Evolutionary conservation across 2,329 filamentous ascomycete species (phyloP), one percentile per base, ranked within the genome.

Genomic region (Magnaporthiopsis rhizophila): DNA sequence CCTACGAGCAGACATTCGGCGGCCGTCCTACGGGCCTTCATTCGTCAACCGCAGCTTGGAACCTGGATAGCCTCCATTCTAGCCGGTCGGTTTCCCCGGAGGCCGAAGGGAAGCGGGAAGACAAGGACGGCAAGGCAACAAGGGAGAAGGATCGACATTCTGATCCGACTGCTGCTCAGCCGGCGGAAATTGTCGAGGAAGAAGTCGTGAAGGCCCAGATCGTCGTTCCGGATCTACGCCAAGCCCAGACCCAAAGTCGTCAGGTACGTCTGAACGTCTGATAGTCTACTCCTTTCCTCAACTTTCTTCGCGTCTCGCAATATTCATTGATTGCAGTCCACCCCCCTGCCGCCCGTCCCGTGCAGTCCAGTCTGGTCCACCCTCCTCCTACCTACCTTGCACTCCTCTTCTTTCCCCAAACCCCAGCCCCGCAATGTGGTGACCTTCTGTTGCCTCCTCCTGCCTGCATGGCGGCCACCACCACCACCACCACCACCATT

Each of bases 371-470:
- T 24, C 64, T 28, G 8, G 34, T 74, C 71, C 74, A 71, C 69
- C 68, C 70, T 70, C 69, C 30, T 5, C 69, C 70, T 67, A 68
- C 68, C 68, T 30, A 30, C 30, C 70, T 69, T 69, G 71, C 70
- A 69, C 66, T 69, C 65, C 70, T 67, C 68, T 69, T 30, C 34
- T 7, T 45, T 18, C 28, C 38, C 21, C 68, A 66, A 69, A 67
- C 72, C 73, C 71, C 71, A 71, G 74, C 74, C 75, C 75, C 73
- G 74, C 76, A 73, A 74, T 75, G 71, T 73, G 72, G 71, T 73
- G 72, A 71, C 71, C 62, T 68, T 68, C 67, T 63, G 66, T 64
- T 73, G 28, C 28, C 28, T 36, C 58, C 58, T 32, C 24, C 57
- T 58, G 24, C 58, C 58, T 59, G 28, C 72, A 71, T 67, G 67